Base-by-base conservation (phyloP, 208 protist species). In the Leishmania turanica region DNA sequence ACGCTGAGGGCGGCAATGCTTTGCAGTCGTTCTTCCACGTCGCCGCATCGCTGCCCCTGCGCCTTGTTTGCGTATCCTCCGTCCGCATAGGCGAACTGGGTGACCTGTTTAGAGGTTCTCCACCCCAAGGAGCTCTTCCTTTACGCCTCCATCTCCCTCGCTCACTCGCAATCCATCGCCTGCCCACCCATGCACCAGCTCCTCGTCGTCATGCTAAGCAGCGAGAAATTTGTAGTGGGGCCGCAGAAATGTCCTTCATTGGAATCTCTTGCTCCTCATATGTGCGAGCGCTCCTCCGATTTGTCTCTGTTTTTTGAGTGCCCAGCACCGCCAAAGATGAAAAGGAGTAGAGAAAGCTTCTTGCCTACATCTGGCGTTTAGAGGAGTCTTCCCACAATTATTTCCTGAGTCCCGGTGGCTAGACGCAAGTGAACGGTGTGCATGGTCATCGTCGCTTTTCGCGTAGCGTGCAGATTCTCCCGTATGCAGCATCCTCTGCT, bases 141-240 rank as follows among this genome's bases (percentile, higher is more conserved):
- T 7, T 34, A 75, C 27, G n/a, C n/a, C 9, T 82, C 56, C 72
- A 51, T 42, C 17, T 77, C 60, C 27, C 60, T 73, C 34, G 71
- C 34, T 11, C 24, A 71, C 37, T 51, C 65, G 1, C 17, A 37
- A 45, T 3, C 56, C 11, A 34, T 77, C 21, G 31, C 79, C 8
- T 31, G 79, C 8, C 70, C 60, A 9, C 72, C 79, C 3, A 2
- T 3, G 47, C 37, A 64, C 47, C 42, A 53, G 21, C 7, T 82
- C 27, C 34, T 71, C 34, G 5, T 73, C n/a, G 72, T 31, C 31
- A 64, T 78, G 17, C 56, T 68, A 8, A 73, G 66, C 24, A 64
- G n/a, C 40, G 40, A 56, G 21, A 13, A 78, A n/a, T 7, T 24
- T 1, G 1, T 62, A 2, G 56, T 56, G 3, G 72, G 71, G 45